Conservation (phyloP, 768 basidiomycete genomes). For the Mrakia blollopis region DNA sequence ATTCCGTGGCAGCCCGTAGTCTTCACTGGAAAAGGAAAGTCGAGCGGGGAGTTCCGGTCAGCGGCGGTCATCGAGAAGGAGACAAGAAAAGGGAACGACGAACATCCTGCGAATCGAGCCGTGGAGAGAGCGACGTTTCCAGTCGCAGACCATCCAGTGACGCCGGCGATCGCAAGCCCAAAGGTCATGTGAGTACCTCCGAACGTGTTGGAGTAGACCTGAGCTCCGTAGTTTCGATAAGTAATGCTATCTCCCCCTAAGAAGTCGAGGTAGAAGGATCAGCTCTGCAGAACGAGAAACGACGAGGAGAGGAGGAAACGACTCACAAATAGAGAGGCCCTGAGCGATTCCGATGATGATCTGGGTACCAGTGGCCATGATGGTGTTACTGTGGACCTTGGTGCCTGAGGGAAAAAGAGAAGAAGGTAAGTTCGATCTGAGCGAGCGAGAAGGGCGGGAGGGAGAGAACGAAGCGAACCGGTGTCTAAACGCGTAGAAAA, state of each 20-base stretch:
- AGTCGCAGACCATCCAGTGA: not conserved
- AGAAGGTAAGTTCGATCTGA: not conserved
- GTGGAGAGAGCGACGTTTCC: not conserved
- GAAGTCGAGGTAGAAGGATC: too few relatives aligned
- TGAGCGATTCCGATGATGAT: not conserved
- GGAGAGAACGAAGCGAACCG: not conserved
- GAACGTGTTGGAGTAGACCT: constrained; percentile 5
- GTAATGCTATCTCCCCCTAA: not conserved
- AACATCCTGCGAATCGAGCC: not conserved
- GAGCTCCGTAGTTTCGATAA: not conserved
- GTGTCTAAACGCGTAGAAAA: not conserved
- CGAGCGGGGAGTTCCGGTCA: not conserved
- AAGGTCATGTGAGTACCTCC: not conserved
- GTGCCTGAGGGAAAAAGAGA: not conserved
- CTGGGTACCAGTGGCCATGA: not conserved
- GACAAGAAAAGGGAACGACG: not conserved
- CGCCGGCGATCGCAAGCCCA: constrained; percentile 14
- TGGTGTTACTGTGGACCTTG: not conserved
- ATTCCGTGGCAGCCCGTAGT: constrained; percentile 1
- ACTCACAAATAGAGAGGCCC: not conserved
- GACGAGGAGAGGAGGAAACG: not conserved
- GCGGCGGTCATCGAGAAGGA: too few relatives aligned
- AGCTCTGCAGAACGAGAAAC: too few relatives aligned
- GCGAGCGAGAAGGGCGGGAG: not conserved
- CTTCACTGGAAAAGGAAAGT: not conserved